Evolutionary conservation across 78 protist species (phyloP), one percentile per base, ranked within the genome.

Genomic region (Anaeramoeba ignava): DNA sequence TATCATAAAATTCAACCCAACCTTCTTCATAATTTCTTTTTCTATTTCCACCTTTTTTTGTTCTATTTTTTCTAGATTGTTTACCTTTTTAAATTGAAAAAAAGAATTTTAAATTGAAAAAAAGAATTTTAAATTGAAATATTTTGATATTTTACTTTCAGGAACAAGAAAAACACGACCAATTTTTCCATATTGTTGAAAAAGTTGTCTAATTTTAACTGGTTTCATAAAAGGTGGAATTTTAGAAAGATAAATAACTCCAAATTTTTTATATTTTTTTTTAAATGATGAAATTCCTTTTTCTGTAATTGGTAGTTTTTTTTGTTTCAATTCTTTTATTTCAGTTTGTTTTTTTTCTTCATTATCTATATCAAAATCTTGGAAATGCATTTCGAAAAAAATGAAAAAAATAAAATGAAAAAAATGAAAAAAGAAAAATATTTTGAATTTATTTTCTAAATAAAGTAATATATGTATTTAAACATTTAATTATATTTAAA

Each of bases 1-100:
- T 93, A 85, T 89, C 81, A 27, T 23, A 41, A 78, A 92, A 93
- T 88, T 93, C 96, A 0, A 93, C 87, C 96, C 96, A 93, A 31
- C 93, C 96, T 38, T 93, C 96, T 33, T 54, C 8, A 79, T 33
- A 93, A 78, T 40, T 84, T 33, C 31, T 67, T 85, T 85, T 84
- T 34, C 79, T 37, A 88, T 90, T 90, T 17, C 95, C 92, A 3
- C 91, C 91, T 0, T 0, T 0, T 27, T 31, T 0, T 39, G 82
- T 12, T 0, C 93, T 82, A 36, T 42, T 79, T 41, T 81, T 81
- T 33, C 91, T 84, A 27, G 39, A 27, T 42, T 2, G 31, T 38
- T 33, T 12, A 12, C 79, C 3, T 83, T 83, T 33, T 83, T 83
- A 12, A 73, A 8, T 12, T 82, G 8, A 73, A 73, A 1, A 54